Evolutionary conservation across 148 eudicot genomes (phyloP), one percentile per base, ranked within the genome.

Genomic region (Rhododendron mucronatum): DNA sequence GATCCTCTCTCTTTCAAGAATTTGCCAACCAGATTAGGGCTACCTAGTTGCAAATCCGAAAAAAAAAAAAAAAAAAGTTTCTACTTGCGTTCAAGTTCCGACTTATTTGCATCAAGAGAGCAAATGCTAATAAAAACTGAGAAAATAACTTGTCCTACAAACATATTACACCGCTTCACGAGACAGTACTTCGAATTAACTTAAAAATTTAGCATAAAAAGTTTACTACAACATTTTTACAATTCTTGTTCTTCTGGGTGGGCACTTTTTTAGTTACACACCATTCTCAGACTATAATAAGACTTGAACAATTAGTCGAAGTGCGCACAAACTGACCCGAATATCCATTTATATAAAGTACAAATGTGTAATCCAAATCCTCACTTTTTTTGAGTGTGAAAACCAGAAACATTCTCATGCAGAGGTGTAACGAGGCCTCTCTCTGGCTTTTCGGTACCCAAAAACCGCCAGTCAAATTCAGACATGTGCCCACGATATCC

Each of bases 401-500:
- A 71, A 71, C 21, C 76, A 71, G 76, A 71, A 71, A 33, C 14
- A 33, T 71, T 71, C 76, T 33, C 76, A 71, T 14, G 76, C 37
- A 30, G 18, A 71, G 20, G 20, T 30, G 76, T 71, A 14, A 0
- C 33, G 7, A 14, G 39, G 39, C 20, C 41, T 71, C 28, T 11
- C 39, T 30, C 28, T n/a, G 81, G 55, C n/a, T 28, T 45, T n/a
- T 41, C 82, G 16, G 57, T 23, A n/a, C 55, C 37, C 14, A 79
- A 47, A 47, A 18, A 10, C 53, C 57, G 55, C 59, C 69, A 83
- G 23, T 39, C 50, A 86, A 18, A 82, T 15, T 12, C 57, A 7
- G 78, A 91, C 89, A 87, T 83, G 87, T 87, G 87, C 37, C 83
- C 37, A 23, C 77, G 81, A 75, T 69, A 87, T 75, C 85, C 84